A percentile compares a stretch with the other conserved stretches of the same genome.
Evolutionary conservation across 2,329 filamentous ascomycete genomes (phyloP).

Genomic region (Davidsoniella neocaledoniae): DNA sequence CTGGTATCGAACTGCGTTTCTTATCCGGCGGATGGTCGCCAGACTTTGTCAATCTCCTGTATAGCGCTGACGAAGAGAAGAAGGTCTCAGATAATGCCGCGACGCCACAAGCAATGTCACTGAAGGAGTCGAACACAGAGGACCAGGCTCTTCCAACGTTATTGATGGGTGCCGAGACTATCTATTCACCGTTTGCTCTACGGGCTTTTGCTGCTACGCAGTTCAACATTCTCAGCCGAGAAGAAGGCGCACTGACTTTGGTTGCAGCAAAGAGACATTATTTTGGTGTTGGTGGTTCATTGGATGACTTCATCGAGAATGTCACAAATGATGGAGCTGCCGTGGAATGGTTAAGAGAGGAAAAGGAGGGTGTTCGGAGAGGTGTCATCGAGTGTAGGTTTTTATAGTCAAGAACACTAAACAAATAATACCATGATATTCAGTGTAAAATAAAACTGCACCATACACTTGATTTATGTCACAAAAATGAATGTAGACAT

Average conservation of each 20-base stretch:
- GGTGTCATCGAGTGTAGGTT: slow-evolving; percentile 37
- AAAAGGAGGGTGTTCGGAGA: slow-evolving; percentile 42
- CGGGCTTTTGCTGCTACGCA: slow-evolving; percentile 52
- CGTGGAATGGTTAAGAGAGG: slow-evolving; percentile 37
- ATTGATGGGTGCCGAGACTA: slow-evolving; percentile 63
- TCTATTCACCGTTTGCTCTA: slow-evolving; percentile 61
- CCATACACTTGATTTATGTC: too few relatives aligned
- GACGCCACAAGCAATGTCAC: slow-evolving; percentile 1
- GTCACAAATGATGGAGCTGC: slow-evolving; percentile 31
- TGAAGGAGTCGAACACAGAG: background rate
- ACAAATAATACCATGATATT: too few relatives aligned
- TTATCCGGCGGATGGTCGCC: slow-evolving; percentile 61
- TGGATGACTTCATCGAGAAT: slow-evolving; percentile 52
- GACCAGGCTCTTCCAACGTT: slow-evolving; percentile 23
- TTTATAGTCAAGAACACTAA: background rate
- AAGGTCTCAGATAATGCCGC: slow-evolving; percentile 11
- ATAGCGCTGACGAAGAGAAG: slow-evolving; percentile 15
- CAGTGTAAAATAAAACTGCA: too few relatives aligned
- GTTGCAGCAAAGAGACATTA: slow-evolving; percentile 67
- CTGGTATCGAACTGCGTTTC: slow-evolving; percentile 42
- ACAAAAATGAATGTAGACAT: too few relatives aligned
- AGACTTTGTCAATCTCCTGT: slow-evolving; percentile 44
- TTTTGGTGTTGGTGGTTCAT: slow-evolving; percentile 69
- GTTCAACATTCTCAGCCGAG: slow-evolving; percentile 35
- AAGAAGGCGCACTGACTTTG: slow-evolving; percentile 36